Percentiles rank a stretch among this genome's conserved stretches.
phyloP scores from a whole-genome alignment of 2,329 filamentous ascomycete genomes.

The Ophiostoma ulmi region DNA sequence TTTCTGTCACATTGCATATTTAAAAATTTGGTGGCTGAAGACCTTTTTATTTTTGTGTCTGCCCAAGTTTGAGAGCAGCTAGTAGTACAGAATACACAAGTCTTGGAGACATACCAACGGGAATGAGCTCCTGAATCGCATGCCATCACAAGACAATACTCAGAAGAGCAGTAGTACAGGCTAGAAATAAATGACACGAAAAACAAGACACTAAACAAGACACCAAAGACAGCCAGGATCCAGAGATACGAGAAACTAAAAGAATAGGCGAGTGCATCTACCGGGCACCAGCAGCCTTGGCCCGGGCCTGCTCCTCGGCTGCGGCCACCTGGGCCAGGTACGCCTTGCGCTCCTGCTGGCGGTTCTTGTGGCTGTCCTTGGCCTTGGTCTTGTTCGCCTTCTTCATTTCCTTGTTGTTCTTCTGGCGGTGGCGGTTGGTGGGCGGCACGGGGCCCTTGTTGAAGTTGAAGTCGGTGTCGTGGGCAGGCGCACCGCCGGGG shows the following conservation, averaged over 20 bases:
- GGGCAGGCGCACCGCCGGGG: background rate
- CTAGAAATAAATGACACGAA: background rate
- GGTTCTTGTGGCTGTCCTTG: background rate
- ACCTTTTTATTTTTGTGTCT: too few species aligned
- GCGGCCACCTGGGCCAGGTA: background rate
- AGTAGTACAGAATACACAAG: too few species aligned
- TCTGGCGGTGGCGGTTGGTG: background rate
- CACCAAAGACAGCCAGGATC: too few species aligned
- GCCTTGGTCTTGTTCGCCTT: background rate
- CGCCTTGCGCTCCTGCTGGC: conserved; percentile 1
- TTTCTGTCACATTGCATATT: too few species aligned
- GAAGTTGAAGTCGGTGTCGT: background rate
- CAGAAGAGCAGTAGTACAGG: too few species aligned
- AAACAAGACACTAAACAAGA: background rate
- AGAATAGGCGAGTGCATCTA: background rate
- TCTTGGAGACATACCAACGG: too few species aligned
- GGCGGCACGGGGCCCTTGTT: background rate
- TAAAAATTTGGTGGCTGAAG: too few species aligned
- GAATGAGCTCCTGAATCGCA: too few species aligned
- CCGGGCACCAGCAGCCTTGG: background rate
- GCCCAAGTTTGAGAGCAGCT: too few species aligned
- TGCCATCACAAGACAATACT: too few species aligned
- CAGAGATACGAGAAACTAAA: too few species aligned
- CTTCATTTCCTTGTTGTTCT: background rate
- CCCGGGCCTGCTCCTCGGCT: background rate